phyloP scores from a whole-genome alignment of 2,329 filamentous ascomycete species.

The Aspergillus sclerotialis region DNA sequence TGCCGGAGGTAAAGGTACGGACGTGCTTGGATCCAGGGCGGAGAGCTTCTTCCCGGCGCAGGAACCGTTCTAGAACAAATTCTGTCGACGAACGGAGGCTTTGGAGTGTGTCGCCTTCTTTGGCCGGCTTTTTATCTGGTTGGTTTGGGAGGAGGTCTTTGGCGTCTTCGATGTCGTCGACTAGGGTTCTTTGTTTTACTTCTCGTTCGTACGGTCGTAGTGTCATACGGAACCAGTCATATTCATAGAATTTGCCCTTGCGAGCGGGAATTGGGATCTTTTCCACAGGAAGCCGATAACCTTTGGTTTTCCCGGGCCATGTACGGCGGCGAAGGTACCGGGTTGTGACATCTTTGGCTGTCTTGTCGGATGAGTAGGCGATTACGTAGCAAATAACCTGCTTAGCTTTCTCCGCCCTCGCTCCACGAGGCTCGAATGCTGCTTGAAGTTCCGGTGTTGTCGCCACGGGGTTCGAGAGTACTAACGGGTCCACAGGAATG shows the following conservation, averaged over 20 bases:
- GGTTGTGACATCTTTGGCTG: slow-evolving; percentile 90
- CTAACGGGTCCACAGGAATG: slow-evolving; percentile 69
- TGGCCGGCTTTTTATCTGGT: slow-evolving; percentile 63
- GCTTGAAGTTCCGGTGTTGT: slow-evolving; percentile 66
- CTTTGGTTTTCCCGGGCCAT: slow-evolving; percentile 85
- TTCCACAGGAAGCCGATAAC: slow-evolving; percentile 67
- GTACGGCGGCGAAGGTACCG: slow-evolving; percentile 77
- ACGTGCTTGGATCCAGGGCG: slow-evolving; percentile 61
- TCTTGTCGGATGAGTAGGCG: slow-evolving; percentile 73
- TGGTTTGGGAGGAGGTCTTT: slow-evolving; percentile 68
- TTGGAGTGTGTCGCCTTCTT: slow-evolving; percentile 74
- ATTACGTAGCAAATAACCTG: slow-evolving; percentile 88
- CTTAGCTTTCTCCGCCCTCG: slow-evolving; percentile 74
- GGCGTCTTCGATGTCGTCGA: slow-evolving; percentile 72
- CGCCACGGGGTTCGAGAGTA: slow-evolving; percentile 59
- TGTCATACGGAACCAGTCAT: slow-evolving; percentile 81
- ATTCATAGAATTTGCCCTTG: slow-evolving; percentile 68
- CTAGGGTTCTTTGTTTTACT: slow-evolving; percentile 51
- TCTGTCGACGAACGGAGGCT: slow-evolving; percentile 82
- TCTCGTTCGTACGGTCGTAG: slow-evolving; percentile 65
- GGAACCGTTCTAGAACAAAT: slow-evolving; percentile 75
- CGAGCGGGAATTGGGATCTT: slow-evolving; percentile 74
- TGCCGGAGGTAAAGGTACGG: slow-evolving; percentile 67
- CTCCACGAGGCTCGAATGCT: slow-evolving; percentile 74
- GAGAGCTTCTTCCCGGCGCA: slow-evolving; percentile 88